A percentile compares a stretch with the other conserved stretches of the same genome.
Evolutionary conservation across 768 basidiomycete species (phyloP).

Genomic region (Lentinus brumalis): DNA sequence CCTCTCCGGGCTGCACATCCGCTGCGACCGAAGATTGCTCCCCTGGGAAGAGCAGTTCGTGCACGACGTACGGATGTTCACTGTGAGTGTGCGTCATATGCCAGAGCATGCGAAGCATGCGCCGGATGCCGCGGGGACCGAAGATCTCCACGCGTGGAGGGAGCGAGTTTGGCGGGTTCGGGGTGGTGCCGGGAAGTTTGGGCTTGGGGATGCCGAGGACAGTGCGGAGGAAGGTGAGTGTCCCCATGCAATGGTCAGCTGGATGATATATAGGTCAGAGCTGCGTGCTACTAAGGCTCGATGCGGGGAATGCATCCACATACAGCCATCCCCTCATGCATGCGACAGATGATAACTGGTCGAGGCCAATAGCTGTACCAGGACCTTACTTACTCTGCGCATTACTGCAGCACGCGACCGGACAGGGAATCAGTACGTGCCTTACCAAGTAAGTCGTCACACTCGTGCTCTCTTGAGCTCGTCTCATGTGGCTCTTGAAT

Average conservation of each 20-base stretch:
- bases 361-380: no score
- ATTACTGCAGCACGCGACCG: no score
- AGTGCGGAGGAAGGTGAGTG: constrained; percentile 65
- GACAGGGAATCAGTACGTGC: no score
- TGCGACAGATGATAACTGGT: no score
- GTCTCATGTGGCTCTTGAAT: no score
- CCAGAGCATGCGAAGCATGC: constrained; percentile 71
- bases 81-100: constrained; percentile 65
- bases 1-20: constrained; percentile 25
- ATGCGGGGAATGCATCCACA: no score
- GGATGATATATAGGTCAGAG: neutral
- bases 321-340: no score
- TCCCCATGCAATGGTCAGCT: constrained; percentile 79
- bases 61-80: constrained; percentile 67
- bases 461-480: no score
- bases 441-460: no score
- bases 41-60: constrained; percentile 67
- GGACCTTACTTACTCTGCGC: no score
- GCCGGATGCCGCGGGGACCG: constrained; percentile 77
- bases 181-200: constrained; percentile 13
- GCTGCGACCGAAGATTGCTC: constrained; percentile 57
- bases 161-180: constrained; percentile 1
- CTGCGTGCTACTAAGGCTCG: no score
- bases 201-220: constrained; percentile 51
- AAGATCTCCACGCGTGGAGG: constrained; percentile 66